Percentiles rank a stretch among this genome's conserved stretches.
phyloP scores from a whole-genome alignment of 2,329 filamentous ascomycete species.

The Neophaeococcomyces mojaviensis region DNA sequence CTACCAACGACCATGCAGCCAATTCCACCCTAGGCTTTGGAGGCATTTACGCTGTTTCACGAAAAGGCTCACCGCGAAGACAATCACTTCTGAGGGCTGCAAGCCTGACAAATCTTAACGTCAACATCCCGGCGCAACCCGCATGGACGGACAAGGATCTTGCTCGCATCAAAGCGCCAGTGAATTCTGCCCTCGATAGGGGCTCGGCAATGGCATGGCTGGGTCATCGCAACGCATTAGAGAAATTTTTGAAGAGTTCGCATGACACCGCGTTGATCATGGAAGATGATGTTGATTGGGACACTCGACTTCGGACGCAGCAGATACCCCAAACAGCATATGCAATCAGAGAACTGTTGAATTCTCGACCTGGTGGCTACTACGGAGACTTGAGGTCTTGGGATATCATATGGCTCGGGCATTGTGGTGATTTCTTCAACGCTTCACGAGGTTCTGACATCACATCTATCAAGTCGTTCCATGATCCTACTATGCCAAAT shows the following conservation, averaged over 20 bases:
- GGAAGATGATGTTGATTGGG: constrained; percentile 42
- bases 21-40: constrained; percentile 8
- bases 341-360: constrained; percentile 7
- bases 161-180: constrained; percentile 1
- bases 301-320: constrained; percentile 31
- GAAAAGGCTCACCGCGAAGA: constrained; percentile 3
- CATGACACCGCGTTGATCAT: constrained; percentile 36
- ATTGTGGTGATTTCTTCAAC: constrained; percentile 17
- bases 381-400: constrained; percentile 19
- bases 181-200: constrained; percentile 5
- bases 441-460: constrained; percentile 16
- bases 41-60: constrained; percentile 6
- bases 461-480: constrained; percentile 18
- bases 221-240: constrained; percentile 6
- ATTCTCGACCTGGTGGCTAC: constrained; percentile 1
- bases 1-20: not conserved
- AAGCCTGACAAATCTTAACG: constrained; percentile 26
- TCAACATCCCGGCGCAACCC: constrained; percentile 30
- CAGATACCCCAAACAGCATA: constrained; percentile 16
- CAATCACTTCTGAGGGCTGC: constrained; percentile 27
- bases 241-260: constrained; percentile 30
- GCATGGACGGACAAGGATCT: constrained; percentile 24
- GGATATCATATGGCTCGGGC: constrained; percentile 26
- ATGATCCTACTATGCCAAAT: constrained; percentile 24
- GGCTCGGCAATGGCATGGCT: constrained; percentile 13